These are phyloP conservation scores for Leptodontidium sp. DNA, from an alignment of 2,329 filamentous ascomycete species.

Conservation along the genomic window DNA sequence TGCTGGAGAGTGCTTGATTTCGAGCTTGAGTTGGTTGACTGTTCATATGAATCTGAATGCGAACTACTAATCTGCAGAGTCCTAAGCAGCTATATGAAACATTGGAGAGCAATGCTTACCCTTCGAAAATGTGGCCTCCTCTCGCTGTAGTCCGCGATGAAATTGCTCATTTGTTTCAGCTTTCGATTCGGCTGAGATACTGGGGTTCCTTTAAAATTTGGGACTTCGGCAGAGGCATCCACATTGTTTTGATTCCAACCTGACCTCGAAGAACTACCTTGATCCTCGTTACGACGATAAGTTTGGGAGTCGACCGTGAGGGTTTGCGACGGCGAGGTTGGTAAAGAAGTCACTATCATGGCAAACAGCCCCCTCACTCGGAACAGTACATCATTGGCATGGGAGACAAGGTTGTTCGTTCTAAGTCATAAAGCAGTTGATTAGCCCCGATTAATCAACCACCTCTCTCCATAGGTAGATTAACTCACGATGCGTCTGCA, in stretches of 20 bases:
- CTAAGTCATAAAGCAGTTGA: constrained; percentile 2
- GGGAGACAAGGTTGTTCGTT: constrained; percentile 60
- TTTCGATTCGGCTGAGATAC: background rate
- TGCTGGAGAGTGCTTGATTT: background rate
- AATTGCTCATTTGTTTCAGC: background rate
- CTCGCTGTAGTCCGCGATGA: constrained; percentile 1
- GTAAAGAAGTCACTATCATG: constrained; percentile 61
- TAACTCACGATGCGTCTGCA: constrained; percentile 18
- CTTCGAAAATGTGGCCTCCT: background rate
- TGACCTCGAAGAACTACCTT: background rate
- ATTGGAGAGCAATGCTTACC: background rate
- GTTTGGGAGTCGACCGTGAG: constrained; percentile 15
- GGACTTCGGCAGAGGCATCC: background rate
- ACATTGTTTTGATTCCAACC: background rate
- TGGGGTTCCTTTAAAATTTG: background rate
- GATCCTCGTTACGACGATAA: background rate
- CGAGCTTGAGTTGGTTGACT: background rate
- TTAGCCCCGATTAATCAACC: background rate
- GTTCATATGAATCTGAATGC: background rate
- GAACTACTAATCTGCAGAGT: background rate
- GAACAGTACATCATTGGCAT: constrained; percentile 63
- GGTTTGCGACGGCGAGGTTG: constrained; percentile 39
- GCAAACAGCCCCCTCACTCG: constrained; percentile 61
- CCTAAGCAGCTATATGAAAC: background rate
- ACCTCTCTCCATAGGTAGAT: background rate